Conservation (phyloP, 192 early-diverging fungal species). For the Coemansia sp. region DNA sequence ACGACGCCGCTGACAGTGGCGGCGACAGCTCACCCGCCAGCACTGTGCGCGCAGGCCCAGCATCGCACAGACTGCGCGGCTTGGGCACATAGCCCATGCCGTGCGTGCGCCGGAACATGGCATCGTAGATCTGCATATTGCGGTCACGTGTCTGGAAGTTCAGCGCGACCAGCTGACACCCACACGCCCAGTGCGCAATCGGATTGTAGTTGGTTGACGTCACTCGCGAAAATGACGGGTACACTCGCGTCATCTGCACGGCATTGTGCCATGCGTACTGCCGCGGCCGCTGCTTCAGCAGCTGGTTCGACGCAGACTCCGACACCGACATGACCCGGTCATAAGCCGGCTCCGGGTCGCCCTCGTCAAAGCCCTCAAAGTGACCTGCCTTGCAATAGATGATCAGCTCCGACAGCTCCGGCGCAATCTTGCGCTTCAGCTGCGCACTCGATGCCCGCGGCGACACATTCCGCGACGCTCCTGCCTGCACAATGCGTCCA, state of each 20-base stretch:
- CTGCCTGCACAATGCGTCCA: neutral
- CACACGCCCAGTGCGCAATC: slow-evolving; percentile 73
- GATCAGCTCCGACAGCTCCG: slow-evolving; percentile 59
- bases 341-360: slow-evolving; percentile 47
- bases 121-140: slow-evolving; percentile 79
- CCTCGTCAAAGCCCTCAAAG: slow-evolving; percentile 59
- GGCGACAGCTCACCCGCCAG: slow-evolving; percentile 1
- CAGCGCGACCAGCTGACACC: slow-evolving; percentile 84
- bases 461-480: slow-evolving; percentile 21
- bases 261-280: slow-evolving; percentile 62
- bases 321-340: slow-evolving; percentile 74
- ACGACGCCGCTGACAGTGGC: slow-evolving; percentile 3
- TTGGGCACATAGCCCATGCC: slow-evolving; percentile 83
- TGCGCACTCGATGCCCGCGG: slow-evolving; percentile 29
- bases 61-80: slow-evolving; percentile 52
- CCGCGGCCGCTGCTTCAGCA: slow-evolving; percentile 53
- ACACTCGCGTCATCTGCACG: slow-evolving; percentile 70
- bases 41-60: neutral
- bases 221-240: slow-evolving; percentile 77
- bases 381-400: slow-evolving; percentile 64
- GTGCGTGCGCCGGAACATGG: slow-evolving; percentile 76
- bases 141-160: slow-evolving; percentile 85
- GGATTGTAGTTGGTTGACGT: slow-evolving; percentile 85
- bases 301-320: slow-evolving; percentile 62
- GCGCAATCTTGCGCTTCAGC: slow-evolving; percentile 56